Percentiles rank a stretch among this genome's conserved stretches.
Conservation (phyloP, 768 basidiomycete genomes). For the Cyathus striatus region DNA sequence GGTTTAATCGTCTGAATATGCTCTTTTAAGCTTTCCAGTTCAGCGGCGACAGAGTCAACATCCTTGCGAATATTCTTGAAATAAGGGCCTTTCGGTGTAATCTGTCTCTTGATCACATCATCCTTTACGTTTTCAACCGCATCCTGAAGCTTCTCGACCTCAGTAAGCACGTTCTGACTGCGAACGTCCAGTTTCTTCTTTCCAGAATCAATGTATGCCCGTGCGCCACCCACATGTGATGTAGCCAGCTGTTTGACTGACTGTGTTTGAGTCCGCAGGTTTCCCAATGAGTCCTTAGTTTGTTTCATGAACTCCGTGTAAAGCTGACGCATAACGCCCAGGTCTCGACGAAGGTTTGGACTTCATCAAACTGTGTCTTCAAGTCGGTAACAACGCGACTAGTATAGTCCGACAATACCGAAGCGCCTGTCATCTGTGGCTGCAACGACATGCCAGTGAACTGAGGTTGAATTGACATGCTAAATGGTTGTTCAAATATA, state of each 20-base stretch:
- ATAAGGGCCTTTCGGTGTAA: slow-evolving; percentile 73
- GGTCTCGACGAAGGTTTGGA: slow-evolving; percentile 91
- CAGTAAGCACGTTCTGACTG: slow-evolving; percentile 85
- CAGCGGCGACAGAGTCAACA: slow-evolving; percentile 55
- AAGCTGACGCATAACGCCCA: slow-evolving; percentile 90
- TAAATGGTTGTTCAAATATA: slow-evolving; percentile 17
- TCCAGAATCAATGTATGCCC: slow-evolving; percentile 86
- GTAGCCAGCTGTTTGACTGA: slow-evolving; percentile 84
- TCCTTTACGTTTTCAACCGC: slow-evolving; percentile 84
- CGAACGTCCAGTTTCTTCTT: slow-evolving; percentile 88
- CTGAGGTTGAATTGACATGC: slow-evolving; percentile 44
- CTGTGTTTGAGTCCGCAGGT: slow-evolving; percentile 78
- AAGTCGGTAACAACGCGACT: slow-evolving; percentile 74
- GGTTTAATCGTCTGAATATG: slow-evolving; percentile 89
- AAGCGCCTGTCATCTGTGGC: slow-evolving; percentile 73
- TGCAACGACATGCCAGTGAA: slow-evolving; percentile 65
- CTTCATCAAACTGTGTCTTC: slow-evolving; percentile 91
- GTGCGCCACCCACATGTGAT: slow-evolving; percentile 76
- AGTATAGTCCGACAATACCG: slow-evolving; percentile 67
- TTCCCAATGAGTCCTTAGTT: slow-evolving; percentile 80
- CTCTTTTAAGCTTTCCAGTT: slow-evolving; percentile 73
- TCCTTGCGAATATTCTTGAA: slow-evolving; percentile 72
- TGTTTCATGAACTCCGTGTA: slow-evolving; percentile 92
- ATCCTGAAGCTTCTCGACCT: slow-evolving; percentile 91
- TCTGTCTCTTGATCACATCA: slow-evolving; percentile 85